Evolutionary conservation across 768 basidiomycete species (phyloP).

Genomic region (Russula virescens): DNA sequence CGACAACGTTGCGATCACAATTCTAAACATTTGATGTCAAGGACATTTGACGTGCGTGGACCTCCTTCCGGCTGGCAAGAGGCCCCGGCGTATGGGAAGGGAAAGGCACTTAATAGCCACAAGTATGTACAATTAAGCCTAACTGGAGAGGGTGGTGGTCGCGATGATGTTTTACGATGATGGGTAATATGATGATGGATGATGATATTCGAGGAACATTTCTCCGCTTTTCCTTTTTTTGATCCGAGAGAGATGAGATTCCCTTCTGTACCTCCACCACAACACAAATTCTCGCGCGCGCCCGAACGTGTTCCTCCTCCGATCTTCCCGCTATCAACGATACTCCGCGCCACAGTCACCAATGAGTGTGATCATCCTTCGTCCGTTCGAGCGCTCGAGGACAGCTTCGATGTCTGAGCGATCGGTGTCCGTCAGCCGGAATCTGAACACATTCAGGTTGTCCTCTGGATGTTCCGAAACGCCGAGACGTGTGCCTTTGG

Average conservation of each 20-base stretch:
- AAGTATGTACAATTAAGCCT: conserved; percentile 5
- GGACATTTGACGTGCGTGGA: no score
- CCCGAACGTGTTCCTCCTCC: no score
- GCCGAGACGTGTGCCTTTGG: conserved; percentile 65
- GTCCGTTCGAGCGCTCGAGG: conserved; percentile 53
- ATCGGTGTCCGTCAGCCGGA: conserved; percentile 52
- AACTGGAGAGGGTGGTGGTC: not conserved
- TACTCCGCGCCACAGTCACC: conserved; percentile 87
- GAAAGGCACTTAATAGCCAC: not conserved
- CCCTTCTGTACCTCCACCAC: not conserved
- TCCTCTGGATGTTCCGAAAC: conserved; percentile 69
- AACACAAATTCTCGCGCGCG: not conserved
- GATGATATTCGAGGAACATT: not conserved
- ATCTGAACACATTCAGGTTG: conserved; percentile 57
- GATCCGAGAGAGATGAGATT: not conserved
- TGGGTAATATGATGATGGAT: not conserved
- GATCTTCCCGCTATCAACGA: conserved; percentile 33
- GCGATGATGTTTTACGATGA: not conserved
- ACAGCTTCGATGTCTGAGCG: conserved; percentile 58
- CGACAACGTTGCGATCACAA: not conserved
- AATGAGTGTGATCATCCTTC: conserved; percentile 56
- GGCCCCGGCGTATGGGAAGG: no score
- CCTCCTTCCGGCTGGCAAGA: no score
- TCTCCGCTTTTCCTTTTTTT: not conserved
- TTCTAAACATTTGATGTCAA: not conserved